Conservation (phyloP, 2,329 filamentous ascomycete species). For the Fusarium setosum region DNA sequence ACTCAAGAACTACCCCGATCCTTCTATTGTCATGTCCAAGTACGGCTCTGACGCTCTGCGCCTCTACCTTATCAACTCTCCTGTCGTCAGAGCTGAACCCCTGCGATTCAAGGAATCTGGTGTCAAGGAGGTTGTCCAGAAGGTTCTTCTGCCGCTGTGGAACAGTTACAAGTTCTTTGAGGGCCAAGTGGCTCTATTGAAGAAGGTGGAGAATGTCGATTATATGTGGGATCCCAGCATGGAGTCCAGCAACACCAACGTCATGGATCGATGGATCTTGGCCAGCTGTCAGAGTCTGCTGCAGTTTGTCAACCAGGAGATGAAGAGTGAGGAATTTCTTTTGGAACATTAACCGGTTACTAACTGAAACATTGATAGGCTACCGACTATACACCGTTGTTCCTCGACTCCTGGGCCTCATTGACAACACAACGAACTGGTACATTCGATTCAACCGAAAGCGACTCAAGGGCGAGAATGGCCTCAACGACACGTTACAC, state of each 20-base stretch:
- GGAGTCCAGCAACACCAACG: constrained; percentile 83
- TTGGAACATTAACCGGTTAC: neutral
- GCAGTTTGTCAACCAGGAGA: constrained; percentile 92
- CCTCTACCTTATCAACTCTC: constrained; percentile 97
- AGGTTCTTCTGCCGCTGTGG: constrained; percentile 91
- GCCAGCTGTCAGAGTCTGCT: constrained; percentile 92
- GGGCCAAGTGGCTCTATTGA: constrained; percentile 84
- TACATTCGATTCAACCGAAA: constrained; percentile 96
- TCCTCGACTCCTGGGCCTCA: constrained; percentile 82
- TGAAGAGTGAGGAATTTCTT: constrained; percentile 70
- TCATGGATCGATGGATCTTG: constrained; percentile 97
- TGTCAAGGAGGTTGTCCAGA: constrained; percentile 94
- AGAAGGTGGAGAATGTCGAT: constrained; percentile 84
- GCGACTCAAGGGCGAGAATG: constrained; percentile 89
- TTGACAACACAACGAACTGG: constrained; percentile 98
- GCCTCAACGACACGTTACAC: constrained; percentile 85
- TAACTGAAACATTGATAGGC: constrained; percentile 48
- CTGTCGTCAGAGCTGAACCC: constrained; percentile 91
- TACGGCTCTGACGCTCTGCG: constrained; percentile 94
- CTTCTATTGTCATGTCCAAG: constrained; percentile 81
- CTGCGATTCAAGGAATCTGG: constrained; percentile 91
- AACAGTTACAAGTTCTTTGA: constrained; percentile 98
- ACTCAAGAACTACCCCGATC: constrained; percentile 95
- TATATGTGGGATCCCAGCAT: constrained; percentile 83
- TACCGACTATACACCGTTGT: constrained; percentile 93